phyloP scores from a whole-genome alignment of 2,329 filamentous ascomycete species.

The Cladophialophora immunda region DNA sequence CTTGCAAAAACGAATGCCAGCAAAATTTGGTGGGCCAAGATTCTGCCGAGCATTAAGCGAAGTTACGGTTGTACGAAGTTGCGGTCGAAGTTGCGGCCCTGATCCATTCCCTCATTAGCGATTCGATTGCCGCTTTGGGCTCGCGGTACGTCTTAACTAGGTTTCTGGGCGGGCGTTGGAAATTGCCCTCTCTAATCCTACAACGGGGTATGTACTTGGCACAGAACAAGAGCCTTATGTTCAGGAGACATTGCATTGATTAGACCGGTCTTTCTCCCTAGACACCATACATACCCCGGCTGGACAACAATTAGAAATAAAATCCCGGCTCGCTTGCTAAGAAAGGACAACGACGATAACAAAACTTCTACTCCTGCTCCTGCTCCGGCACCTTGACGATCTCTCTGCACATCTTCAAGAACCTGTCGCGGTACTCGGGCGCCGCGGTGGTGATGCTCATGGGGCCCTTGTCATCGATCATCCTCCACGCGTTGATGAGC shows the following conservation, averaged over 20 bases:
- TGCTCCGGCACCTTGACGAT: conserved; percentile 50
- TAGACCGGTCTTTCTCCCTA: not conserved
- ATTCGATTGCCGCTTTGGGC: too few relatives aligned
- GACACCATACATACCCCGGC: not conserved
- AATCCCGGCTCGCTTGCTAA: conserved; percentile 7
- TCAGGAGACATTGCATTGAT: not conserved
- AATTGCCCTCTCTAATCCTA: too few relatives aligned
- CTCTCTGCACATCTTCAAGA: conserved; percentile 61
- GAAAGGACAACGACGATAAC: not conserved
- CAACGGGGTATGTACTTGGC: too few relatives aligned
- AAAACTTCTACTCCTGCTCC: not conserved
- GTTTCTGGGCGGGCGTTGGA: too few relatives aligned
- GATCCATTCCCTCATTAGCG: too few relatives aligned
- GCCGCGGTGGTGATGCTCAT: conserved; percentile 79
- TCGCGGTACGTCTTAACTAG: too few relatives aligned
- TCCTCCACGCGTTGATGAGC: conserved; percentile 70
- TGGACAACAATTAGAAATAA: not conserved
- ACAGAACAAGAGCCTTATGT: too few relatives aligned
- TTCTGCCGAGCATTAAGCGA: too few relatives aligned
- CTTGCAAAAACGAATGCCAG: too few relatives aligned
- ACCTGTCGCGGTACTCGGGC: conserved; percentile 70
- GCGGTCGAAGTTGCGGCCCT: too few relatives aligned
- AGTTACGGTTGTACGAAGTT: too few relatives aligned
- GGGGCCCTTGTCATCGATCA: conserved; percentile 69
- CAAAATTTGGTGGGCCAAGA: too few relatives aligned